Evolutionary conservation across 2,329 filamentous ascomycete genomes (phyloP), one percentile per base, ranked within the genome.

Genomic region (Curvularia sp.): DNA sequence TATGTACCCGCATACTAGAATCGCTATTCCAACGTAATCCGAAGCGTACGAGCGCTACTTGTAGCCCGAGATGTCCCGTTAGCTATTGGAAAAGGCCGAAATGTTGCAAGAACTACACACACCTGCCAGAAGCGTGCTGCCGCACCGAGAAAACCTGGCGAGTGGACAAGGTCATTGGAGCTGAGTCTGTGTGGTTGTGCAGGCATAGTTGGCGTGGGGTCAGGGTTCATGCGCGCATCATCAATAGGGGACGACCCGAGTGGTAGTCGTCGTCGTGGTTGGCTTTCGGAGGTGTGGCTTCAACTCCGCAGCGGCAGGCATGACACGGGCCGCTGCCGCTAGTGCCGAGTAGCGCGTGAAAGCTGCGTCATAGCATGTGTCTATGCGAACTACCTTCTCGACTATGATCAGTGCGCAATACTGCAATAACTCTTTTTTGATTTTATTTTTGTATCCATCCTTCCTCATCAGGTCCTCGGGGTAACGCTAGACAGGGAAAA

Each of bases 11-110:
- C 82, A 80, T 7, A 92, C 71, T n/a, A 98, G 82, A 38, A 91
- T 76, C 1, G 82, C 80, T 62, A 98, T 86, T 34, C 92, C 92
- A 28, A 96, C 78, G 78, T 96, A 97, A 76, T 99, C 95, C 5
- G 91, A 87, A 10, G 91, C 91, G 80, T 97, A 95, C 1, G 91
- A 93, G 74, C 87, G 89, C 86, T 92, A 70, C 23, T 32, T 18
- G n/a, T 28, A 28, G 8, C 27, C 13, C n/a, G 38, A 49, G 21
- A 18, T 13, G 9, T 13, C 7, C 28, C 13, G 9, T 49, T 49
- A 49, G 34, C 18, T 39, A 13, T 13, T 39, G 3, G 1, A 32
- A 30, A 32, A 19, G 1, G 5, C 18, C 8, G 1, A 8, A 6
- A 27, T n/a, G 19, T 30, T 41, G 18, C 34, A 21, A n/a, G 27